Evolutionary conservation across 2,329 filamentous ascomycete genomes (phyloP).

Genomic region (Trichoderma arundinaceum): DNA sequence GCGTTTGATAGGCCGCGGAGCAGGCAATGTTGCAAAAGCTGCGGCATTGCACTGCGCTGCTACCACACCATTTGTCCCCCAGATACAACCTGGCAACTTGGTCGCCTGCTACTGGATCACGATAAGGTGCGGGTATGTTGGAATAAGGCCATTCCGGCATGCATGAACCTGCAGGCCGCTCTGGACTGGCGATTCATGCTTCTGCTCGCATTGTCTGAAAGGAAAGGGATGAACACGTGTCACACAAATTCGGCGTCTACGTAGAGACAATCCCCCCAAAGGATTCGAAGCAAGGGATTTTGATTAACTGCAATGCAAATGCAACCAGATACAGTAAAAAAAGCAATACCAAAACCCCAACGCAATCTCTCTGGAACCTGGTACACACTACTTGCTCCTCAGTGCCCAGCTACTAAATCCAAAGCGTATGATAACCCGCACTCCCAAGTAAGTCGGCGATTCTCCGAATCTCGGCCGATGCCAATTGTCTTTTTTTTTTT

Average conservation of each 20-base stretch:
- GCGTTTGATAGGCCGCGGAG: background rate
- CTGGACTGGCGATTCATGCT: background rate
- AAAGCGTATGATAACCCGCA: background rate
- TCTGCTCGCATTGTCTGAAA: background rate
- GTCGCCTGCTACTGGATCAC: background rate
- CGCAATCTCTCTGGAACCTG: background rate
- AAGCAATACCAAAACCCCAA: background rate
- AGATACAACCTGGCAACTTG: conserved; percentile 13
- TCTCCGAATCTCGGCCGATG: conserved; percentile 1
- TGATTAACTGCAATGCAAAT: conserved; percentile 17
- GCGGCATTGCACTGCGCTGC: background rate
- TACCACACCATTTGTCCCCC: background rate
- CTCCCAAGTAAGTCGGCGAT: background rate
- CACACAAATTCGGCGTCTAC: background rate
- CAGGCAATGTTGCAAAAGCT: background rate
- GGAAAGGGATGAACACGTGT: conserved; percentile 7
- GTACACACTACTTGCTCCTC: background rate
- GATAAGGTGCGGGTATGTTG: background rate
- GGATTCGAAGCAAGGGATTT: background rate
- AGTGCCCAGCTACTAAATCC: background rate
- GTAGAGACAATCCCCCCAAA: background rate
- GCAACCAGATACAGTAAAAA: conserved; percentile 1
- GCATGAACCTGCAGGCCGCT: background rate
- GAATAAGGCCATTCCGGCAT: background rate
- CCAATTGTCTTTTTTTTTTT: background rate